Conservation (phyloP, 176 grass and related monocot species). For the Paspalum vaginatum region DNA sequence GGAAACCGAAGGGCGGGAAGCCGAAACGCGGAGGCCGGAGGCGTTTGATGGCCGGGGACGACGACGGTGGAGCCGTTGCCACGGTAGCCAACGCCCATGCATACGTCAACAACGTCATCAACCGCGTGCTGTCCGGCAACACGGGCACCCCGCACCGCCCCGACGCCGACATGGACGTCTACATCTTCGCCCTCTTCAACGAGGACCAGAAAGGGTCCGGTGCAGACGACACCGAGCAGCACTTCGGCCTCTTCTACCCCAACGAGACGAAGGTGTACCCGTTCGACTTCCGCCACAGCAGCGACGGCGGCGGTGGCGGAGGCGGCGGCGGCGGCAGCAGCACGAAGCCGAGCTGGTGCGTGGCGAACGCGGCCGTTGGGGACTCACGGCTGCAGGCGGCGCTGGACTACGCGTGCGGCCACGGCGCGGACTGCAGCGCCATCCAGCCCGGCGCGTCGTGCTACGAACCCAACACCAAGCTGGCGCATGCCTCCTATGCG, state of each 20-base stretch:
- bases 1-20: neutral
- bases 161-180: conserved; percentile 52
- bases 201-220: conserved; percentile 56
- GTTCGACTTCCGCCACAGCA: conserved; percentile 30
- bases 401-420: conserved; percentile 3
- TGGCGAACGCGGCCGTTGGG: conserved; percentile 1
- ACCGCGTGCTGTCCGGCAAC: conserved; percentile 45
- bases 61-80: neutral
- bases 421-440: conserved; percentile 6
- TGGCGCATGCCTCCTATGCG: conserved; percentile 40
- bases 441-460: conserved; percentile 35
- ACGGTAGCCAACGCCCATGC: conserved; percentile 44
- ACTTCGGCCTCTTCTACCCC: conserved; percentile 74
- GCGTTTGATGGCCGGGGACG: neutral
- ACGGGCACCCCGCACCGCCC: conserved; percentile 53
- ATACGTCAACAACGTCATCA: conserved; percentile 52
- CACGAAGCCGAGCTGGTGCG: neutral
- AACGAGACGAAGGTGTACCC: conserved; percentile 53
- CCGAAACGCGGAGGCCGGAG: neutral
- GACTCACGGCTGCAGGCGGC: neutral
- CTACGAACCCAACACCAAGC: conserved; percentile 41
- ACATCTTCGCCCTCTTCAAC: conserved; percentile 77
- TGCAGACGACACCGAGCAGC: conserved; percentile 17
- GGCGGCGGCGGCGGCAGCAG: neutral
- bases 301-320: neutral